Conservation (phyloP, 1,139 yeast species). For the Zhuliangozyma parablackwelliae region DNA sequence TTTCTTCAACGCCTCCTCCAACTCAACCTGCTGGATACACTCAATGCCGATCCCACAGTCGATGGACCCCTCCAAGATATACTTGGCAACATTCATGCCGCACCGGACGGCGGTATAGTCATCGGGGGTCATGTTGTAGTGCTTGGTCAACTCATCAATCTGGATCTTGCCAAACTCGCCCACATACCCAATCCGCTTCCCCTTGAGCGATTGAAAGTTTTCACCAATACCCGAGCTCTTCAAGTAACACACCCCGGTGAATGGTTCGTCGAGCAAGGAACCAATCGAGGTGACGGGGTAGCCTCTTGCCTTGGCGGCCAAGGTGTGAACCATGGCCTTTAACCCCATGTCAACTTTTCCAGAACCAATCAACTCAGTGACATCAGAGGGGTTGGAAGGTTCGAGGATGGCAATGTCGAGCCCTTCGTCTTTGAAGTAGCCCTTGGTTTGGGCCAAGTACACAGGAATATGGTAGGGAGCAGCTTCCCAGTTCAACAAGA, state of each 20-base stretch:
- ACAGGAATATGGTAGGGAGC: constrained; percentile 56
- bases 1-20: constrained; percentile 45
- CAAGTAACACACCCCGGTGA: constrained; percentile 52
- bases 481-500: constrained; percentile 54
- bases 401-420: constrained; percentile 51
- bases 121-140: constrained; percentile 51
- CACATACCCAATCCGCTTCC: constrained; percentile 53
- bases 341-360: constrained; percentile 58
- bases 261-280: constrained; percentile 53
- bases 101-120: constrained; percentile 60
- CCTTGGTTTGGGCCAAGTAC: constrained; percentile 47
- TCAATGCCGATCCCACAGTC: constrained; percentile 60
- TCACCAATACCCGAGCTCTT: constrained; percentile 49
- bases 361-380: constrained; percentile 52
- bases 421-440: constrained; percentile 48
- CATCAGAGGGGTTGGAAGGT: constrained; percentile 58
- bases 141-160: constrained; percentile 51
- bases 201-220: constrained; percentile 49
- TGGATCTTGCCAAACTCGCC: constrained; percentile 61
- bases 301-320: constrained; percentile 58
- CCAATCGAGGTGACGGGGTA: constrained; percentile 56
- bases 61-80: constrained; percentile 50
- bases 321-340: constrained; percentile 58
- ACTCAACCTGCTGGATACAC: constrained; percentile 55
- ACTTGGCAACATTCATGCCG: constrained; percentile 58